Conservation (phyloP, 352 stramenopile species). For the Phytophthora crassamura region DNA sequence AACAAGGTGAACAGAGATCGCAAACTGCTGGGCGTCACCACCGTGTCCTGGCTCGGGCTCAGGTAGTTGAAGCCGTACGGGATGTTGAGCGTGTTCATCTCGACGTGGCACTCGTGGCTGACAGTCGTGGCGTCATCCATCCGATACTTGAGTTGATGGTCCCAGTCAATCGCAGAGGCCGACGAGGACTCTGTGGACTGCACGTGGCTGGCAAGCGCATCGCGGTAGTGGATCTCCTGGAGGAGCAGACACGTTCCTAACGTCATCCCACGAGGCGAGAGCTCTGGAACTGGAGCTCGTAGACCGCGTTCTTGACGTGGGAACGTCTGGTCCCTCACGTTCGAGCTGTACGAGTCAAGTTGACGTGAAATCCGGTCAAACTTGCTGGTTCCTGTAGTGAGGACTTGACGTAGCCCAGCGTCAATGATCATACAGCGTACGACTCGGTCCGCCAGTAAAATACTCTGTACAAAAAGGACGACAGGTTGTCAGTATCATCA, state of each 20-base stretch:
- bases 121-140: slow-evolving; percentile 68
- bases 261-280: slow-evolving; percentile 22
- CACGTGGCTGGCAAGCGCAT: slow-evolving; percentile 42
- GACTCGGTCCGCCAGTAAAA: slow-evolving; percentile 62
- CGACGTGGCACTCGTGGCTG: slow-evolving; percentile 67
- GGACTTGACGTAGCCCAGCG: slow-evolving; percentile 7
- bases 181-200: neutral
- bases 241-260: slow-evolving; percentile 43
- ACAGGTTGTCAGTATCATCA: neutral
- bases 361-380: slow-evolving; percentile 10
- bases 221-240: slow-evolving; percentile 65
- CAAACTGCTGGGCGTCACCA: slow-evolving; percentile 56
- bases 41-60: slow-evolving; percentile 29
- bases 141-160: slow-evolving; percentile 65
- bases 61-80: slow-evolving; percentile 77
- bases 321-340: slow-evolving; percentile 10
- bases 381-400: neutral
- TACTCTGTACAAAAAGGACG: slow-evolving; percentile 23
- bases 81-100: slow-evolving; percentile 54
- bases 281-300: neutral
- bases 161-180: slow-evolving; percentile 43
- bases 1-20: slow-evolving; percentile 64
- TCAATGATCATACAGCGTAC: slow-evolving; percentile 53
- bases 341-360: slow-evolving; percentile 13
- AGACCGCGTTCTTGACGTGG: neutral